phyloP scores from a whole-genome alignment of 345 rosid genomes.

The Mallotus nudiflorus region DNA sequence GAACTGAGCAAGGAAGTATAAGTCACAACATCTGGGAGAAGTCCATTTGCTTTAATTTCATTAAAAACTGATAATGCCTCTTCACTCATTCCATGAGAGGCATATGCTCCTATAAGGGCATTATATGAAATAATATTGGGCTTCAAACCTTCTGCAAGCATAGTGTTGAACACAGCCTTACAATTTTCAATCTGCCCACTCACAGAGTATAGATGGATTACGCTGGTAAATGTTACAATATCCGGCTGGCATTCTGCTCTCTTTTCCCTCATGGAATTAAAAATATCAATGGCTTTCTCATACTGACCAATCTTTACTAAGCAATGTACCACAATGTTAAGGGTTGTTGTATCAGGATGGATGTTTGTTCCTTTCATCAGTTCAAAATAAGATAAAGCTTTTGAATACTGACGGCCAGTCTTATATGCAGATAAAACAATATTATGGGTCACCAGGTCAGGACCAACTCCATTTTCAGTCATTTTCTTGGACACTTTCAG shows the following conservation, averaged over 20 bases:
- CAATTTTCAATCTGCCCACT: slow-evolving; percentile 78
- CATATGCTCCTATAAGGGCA: slow-evolving; percentile 78
- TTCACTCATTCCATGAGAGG: slow-evolving; percentile 76
- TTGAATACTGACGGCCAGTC: slow-evolving; percentile 69
- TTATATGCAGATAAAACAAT: slow-evolving; percentile 87
- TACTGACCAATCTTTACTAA: slow-evolving; percentile 69
- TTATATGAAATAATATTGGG: slow-evolving; percentile 82
- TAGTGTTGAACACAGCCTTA: slow-evolving; percentile 62
- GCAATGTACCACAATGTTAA: slow-evolving; percentile 79
- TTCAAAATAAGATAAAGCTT: slow-evolving; percentile 83
- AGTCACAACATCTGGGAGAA: slow-evolving; percentile 77
- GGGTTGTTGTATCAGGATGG: slow-evolving; percentile 81
- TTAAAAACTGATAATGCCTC: slow-evolving; percentile 73
- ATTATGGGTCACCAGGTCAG: slow-evolving; percentile 93
- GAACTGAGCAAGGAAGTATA: slow-evolving; percentile 84
- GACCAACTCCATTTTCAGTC: slow-evolving; percentile 97
- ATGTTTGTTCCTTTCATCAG: slow-evolving; percentile 85
- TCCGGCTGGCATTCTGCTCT: slow-evolving; percentile 69
- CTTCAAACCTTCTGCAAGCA: slow-evolving; percentile 84
- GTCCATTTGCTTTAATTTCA: slow-evolving; percentile 60
- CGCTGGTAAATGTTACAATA: slow-evolving; percentile 77
- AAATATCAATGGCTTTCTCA: slow-evolving; percentile 64
- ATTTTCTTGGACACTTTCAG: slow-evolving; percentile 79
- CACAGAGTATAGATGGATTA: slow-evolving; percentile 70
- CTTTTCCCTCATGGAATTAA: slow-evolving; percentile 83